phyloP scores from a whole-genome alignment of 768 basidiomycete genomes.

The Mrakia gelida region DNA sequence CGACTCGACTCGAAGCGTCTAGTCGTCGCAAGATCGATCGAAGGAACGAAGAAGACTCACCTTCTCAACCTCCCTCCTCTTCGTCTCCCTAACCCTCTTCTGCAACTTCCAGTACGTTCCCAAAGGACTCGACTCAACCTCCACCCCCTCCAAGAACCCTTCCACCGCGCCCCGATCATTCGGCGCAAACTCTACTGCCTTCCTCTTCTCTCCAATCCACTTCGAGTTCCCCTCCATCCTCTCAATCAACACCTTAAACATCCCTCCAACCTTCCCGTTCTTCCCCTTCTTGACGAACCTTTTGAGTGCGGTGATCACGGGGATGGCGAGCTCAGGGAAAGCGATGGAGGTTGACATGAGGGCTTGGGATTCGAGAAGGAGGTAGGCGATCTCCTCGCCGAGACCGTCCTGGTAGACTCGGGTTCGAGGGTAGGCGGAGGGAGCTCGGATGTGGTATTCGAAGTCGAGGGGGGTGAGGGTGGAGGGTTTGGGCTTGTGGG shows the following conservation, averaged over 20 bases:
- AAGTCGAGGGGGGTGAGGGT: conserved; percentile 86
- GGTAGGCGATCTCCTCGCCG: conserved; percentile 71
- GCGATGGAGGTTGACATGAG: conserved; percentile 78
- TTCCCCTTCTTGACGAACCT: conserved; percentile 61
- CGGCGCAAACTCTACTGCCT: conserved; percentile 69
- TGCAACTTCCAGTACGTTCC: conserved; percentile 43
- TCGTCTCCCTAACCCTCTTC: conserved; percentile 30
- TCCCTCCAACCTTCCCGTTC: conserved; percentile 44
- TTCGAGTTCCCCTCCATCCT: conserved; percentile 75
- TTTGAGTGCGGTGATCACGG: conserved; percentile 65
- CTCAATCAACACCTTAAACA: conserved; percentile 73
- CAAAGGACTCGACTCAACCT: conserved; percentile 66
- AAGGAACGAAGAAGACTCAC: background rate
- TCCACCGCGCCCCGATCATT: conserved; percentile 64
- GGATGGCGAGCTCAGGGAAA: conserved; percentile 87
- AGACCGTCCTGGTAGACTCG: conserved; percentile 77
- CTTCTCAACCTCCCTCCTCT: conserved; percentile 33
- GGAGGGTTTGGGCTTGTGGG: conserved; percentile 71
- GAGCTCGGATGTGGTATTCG: conserved; percentile 77
- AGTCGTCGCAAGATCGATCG: too few species aligned
- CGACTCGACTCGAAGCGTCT: too few species aligned
- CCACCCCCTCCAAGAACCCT: conserved; percentile 54
- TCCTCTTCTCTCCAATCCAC: conserved; percentile 71
- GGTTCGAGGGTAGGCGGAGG: conserved; percentile 82
- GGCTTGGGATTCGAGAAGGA: conserved; percentile 71